phyloP scores from a whole-genome alignment of 495 filamentous ascomycete genomes.

The Penicillium canescens region DNA sequence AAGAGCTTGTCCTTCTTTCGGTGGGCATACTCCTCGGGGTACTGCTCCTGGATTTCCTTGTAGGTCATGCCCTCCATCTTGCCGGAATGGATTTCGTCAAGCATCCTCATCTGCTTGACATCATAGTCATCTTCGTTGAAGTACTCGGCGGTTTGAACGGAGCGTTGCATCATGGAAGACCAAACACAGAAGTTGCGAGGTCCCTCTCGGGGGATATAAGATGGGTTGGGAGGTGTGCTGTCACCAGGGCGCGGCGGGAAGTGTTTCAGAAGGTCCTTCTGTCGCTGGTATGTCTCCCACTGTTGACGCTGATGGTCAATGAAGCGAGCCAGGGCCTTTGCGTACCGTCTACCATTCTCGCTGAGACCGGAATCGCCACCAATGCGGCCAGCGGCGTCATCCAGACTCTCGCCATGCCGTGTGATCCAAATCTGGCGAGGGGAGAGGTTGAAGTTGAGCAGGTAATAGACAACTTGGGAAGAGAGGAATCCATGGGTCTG shows the following conservation, averaged over 20 bases:
- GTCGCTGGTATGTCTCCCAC: conserved; percentile 76
- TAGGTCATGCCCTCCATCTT: conserved; percentile 94
- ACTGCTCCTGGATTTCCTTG: conserved; percentile 73
- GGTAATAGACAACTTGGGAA: conserved; percentile 85
- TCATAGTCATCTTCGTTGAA: conserved; percentile 98
- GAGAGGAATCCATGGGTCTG: conserved; percentile 90
- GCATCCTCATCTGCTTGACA: conserved; percentile 96
- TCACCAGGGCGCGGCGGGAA: conserved; percentile 87
- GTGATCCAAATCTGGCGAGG: conserved; percentile 98
- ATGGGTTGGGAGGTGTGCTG: conserved; percentile 90
- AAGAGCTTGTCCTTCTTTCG: conserved; percentile 81
- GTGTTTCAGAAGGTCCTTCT: conserved; percentile 65
- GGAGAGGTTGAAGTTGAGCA: conserved; percentile 93
- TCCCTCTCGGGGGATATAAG: conserved; percentile 56
- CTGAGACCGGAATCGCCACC: conserved; percentile 84
- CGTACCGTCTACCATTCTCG: conserved; percentile 71
- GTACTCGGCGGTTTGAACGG: conserved; percentile 77
- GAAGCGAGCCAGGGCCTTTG: conserved; percentile 70
- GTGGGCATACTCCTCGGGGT: conserved; percentile 73
- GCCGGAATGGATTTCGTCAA: conserved; percentile 93
- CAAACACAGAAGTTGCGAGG: conserved; percentile 96
- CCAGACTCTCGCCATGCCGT: conserved; percentile 80
- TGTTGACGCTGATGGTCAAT: conserved; percentile 70
- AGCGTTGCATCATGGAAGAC: conserved; percentile 94
- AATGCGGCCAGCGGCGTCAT: conserved; percentile 78